Percentiles rank a stretch among this genome's conserved stretches.
Conservation (phyloP, 495 filamentous ascomycete species). For the Lineolata rhizophorae region DNA sequence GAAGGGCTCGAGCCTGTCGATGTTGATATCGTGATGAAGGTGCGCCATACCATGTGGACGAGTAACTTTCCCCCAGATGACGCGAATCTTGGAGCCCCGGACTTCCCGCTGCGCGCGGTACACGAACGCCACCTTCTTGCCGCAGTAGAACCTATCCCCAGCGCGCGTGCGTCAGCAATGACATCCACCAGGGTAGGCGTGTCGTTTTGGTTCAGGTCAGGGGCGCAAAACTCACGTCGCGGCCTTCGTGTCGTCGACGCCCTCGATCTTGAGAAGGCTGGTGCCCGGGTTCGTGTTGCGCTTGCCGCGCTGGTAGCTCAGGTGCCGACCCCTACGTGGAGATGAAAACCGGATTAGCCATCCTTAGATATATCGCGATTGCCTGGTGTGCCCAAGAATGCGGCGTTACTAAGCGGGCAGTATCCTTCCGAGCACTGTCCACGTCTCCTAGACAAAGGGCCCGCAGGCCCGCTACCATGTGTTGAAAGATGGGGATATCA, state of each 20-base stretch:
- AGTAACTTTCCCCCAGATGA: conserved; percentile 98
- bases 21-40: neutral
- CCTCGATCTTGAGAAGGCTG: conserved; percentile 77
- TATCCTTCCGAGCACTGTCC: conserved; percentile 11
- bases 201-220: neutral
- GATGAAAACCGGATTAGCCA: no score
- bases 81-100: conserved; percentile 88
- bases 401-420: conserved; percentile 8
- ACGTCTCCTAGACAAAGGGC: no score
- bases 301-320: conserved; percentile 83
- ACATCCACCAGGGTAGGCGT: neutral
- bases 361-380: no score
- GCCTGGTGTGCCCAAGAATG: no score
- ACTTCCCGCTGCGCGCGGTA: conserved; percentile 84
- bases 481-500: no score
- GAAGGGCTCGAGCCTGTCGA: neutral
- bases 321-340: conserved; percentile 65
- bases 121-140: conserved; percentile 94
- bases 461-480: no score
- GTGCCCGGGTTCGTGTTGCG: conserved; percentile 68
- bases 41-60: conserved; percentile 62
- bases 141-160: conserved; percentile 51
- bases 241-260: conserved; percentile 67
- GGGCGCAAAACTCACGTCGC: conserved; percentile 42
- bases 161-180: neutral